Conservation (phyloP, 345 rosid species). For the Microthlaspi erraticum region DNA sequence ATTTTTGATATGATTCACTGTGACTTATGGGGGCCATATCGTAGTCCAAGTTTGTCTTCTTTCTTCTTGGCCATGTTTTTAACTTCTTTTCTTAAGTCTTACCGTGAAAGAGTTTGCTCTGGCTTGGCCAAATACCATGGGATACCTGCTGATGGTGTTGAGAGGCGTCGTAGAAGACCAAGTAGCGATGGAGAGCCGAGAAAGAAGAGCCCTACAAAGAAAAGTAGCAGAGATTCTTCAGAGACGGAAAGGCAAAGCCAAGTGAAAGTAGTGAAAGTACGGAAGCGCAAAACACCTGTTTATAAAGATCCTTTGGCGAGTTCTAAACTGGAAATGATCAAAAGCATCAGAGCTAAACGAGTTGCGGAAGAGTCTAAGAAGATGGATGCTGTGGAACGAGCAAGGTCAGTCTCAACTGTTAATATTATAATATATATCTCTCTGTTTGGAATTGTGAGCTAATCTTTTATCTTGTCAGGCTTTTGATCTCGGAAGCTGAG, state of each 20-base stretch:
- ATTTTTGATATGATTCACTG: too few species aligned
- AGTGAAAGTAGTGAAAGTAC: slow-evolving; percentile 48
- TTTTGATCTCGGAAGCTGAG: slow-evolving; percentile 87
- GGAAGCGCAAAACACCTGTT: slow-evolving; percentile 55
- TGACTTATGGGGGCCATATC: too few species aligned
- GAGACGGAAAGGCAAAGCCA: slow-evolving; percentile 43
- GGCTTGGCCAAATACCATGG: too few species aligned
- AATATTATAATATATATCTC: slow-evolving; percentile 9
- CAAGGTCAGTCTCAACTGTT: slow-evolving; percentile 62
- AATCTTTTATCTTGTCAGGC: slow-evolving; percentile 50
- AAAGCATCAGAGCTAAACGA: slow-evolving; percentile 81
- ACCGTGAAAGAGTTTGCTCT: too few species aligned
- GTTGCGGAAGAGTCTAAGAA: slow-evolving; percentile 67
- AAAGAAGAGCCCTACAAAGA: slow-evolving; percentile 46
- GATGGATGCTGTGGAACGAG: slow-evolving; percentile 73
- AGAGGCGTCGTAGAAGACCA: slow-evolving; percentile 66
- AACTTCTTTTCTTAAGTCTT: slow-evolving; percentile 1
- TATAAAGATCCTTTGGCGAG: slow-evolving; percentile 85
- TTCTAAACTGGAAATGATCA: slow-evolving; percentile 86
- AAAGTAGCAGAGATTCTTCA: slow-evolving; percentile 46
- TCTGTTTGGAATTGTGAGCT: background rate
- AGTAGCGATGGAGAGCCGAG: slow-evolving; percentile 44
- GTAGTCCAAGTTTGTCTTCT: too few species aligned
- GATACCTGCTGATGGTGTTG: slow-evolving; percentile 38
- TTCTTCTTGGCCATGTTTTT: too few species aligned